Conservation (phyloP, 2,329 filamentous ascomycete genomes). For the Beauveria sp. region DNA sequence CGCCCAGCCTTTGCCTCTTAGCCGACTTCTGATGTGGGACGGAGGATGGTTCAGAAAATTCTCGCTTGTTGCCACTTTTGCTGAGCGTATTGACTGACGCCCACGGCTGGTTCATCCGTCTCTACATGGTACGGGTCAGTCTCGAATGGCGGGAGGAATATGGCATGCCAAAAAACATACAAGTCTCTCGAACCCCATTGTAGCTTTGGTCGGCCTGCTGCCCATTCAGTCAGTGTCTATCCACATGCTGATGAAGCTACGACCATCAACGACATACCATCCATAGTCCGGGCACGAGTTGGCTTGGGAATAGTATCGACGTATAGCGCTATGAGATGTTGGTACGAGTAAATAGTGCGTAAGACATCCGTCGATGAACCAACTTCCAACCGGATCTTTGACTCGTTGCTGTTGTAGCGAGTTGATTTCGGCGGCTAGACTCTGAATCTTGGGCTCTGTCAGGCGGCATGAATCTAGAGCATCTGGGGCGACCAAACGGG, state of each 20-base stretch:
- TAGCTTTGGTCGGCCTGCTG: slow-evolving; percentile 12
- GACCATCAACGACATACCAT: slow-evolving; percentile 24
- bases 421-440: background rate
- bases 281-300: slow-evolving; percentile 36
- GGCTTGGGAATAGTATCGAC: slow-evolving; percentile 28
- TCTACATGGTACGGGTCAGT: slow-evolving; percentile 13
- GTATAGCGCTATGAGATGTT: slow-evolving; percentile 20
- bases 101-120: slow-evolving; percentile 16
- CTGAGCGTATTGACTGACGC: slow-evolving; percentile 18
- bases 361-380: background rate
- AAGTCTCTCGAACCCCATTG: slow-evolving; percentile 3
- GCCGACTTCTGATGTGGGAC: slow-evolving; percentile 12
- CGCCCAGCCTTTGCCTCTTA: slow-evolving; percentile 18
- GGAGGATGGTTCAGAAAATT: background rate
- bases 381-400: background rate
- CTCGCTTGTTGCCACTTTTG: background rate
- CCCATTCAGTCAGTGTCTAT: slow-evolving; percentile 15
- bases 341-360: background rate
- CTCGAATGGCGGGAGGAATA: background rate
- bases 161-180: background rate
- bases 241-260: background rate
- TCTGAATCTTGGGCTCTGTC: background rate
- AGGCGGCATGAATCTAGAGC: background rate
- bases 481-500: background rate
- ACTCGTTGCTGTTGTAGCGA: background rate